Percentiles rank a stretch among this genome's conserved stretches.
Conservation (phyloP, 305 asterid genomes). For the Fraxinus platypoda region DNA sequence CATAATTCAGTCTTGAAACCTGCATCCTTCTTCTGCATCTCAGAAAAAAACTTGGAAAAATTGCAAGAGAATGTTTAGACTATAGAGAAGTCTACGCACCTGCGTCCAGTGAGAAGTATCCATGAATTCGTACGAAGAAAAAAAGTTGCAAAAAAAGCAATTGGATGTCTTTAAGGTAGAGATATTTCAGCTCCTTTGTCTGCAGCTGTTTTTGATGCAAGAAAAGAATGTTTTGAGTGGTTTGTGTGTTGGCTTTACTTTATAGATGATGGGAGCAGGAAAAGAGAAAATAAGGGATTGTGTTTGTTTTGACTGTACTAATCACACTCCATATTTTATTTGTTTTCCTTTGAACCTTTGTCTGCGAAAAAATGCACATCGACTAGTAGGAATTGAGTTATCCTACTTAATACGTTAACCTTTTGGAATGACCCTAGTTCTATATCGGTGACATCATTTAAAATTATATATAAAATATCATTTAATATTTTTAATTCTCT, state of each 20-base stretch:
- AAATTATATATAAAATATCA: too few relatives aligned
- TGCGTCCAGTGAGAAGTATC: slow-evolving; percentile 68
- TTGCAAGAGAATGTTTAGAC: not conserved
- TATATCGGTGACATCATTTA: not conserved
- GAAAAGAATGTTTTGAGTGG: slow-evolving; percentile 56
- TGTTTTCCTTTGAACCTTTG: slow-evolving; percentile 14
- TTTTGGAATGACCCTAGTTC: not conserved
- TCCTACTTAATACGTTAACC: not conserved
- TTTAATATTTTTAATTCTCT: not conserved
- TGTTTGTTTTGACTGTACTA: slow-evolving; percentile 78
- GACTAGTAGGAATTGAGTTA: not conserved
- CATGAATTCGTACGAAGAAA: slow-evolving; percentile 37
- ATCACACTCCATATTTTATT: slow-evolving; percentile 20
- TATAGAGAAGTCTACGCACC: slow-evolving; percentile 29
- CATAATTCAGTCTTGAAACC: not conserved
- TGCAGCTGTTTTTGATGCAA: slow-evolving; percentile 50
- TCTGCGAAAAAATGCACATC: not conserved
- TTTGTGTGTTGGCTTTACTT: slow-evolving; percentile 42
- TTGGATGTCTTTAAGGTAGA: slow-evolving; percentile 13
- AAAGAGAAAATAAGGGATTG: slow-evolving; percentile 26
- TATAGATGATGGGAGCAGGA: slow-evolving; percentile 48
- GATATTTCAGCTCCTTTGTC: slow-evolving; percentile 38
- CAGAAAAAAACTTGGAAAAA: not conserved
- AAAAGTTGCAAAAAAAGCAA: slow-evolving; percentile 33
- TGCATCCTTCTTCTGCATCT: not conserved